These are phyloP conservation scores for Ophiostoma novo-ulmi DNA, from an alignment of 2,329 filamentous ascomycete species.

Conservation along the genomic window DNA sequence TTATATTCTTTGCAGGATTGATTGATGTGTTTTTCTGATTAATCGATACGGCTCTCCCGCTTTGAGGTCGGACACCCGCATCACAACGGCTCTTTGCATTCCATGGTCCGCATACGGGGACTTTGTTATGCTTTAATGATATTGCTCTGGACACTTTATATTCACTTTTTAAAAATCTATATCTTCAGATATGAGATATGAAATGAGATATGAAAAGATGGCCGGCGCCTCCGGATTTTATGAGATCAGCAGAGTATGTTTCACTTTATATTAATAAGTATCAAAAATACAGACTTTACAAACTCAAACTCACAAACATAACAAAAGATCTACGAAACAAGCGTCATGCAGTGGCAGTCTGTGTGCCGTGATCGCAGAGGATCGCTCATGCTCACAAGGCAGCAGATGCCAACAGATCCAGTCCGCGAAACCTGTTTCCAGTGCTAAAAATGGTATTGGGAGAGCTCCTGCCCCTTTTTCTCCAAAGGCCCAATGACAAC, in stretches of 20 bases:
- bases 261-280: no score
- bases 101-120: not conserved
- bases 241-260: no score
- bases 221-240: no score
- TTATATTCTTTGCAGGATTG: no score
- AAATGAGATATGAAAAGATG: no score
- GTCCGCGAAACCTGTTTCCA: not conserved
- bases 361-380: not conserved
- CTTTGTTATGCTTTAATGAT: not conserved
- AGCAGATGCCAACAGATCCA: not conserved
- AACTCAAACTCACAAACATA: no score
- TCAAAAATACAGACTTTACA: no score
- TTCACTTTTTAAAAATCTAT: no score
- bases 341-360: not conserved
- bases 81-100: not conserved
- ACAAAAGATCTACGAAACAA: not conserved
- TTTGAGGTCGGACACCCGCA: not conserved
- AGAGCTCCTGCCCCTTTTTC: slow-evolving; percentile 8
- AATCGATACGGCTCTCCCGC: not conserved
- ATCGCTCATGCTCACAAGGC: not conserved
- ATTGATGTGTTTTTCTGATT: not conserved
- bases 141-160: not conserved
- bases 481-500: not conserved
- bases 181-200: no score
- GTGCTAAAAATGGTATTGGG: not conserved